A percentile compares a stretch with the other conserved stretches of the same genome.
These are phyloP conservation scores for Thuja plicata DNA, from an alignment of 83 land plant species.

Conservation along the genomic window DNA sequence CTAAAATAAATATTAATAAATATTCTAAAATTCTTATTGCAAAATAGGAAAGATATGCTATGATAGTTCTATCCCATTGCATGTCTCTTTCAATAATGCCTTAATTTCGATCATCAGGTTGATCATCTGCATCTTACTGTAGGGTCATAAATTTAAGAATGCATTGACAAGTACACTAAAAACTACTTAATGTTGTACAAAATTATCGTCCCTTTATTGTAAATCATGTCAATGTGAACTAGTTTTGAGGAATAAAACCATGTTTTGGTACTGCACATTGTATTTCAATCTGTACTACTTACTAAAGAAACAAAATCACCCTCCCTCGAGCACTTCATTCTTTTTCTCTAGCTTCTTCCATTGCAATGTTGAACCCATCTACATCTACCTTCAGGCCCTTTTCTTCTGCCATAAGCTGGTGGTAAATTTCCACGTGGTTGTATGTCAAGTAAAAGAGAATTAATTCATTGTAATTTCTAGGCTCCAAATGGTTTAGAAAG, in stretches of 20 bases:
- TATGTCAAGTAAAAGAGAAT: neutral
- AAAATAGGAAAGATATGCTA: neutral
- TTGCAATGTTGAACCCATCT: constrained; percentile 72
- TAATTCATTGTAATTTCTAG: neutral
- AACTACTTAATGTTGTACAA: neutral
- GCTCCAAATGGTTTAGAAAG: neutral
- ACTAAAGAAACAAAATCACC: constrained; percentile 30
- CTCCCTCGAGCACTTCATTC: constrained; percentile 83
- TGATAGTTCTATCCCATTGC: neutral
- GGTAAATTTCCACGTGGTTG: neutral
- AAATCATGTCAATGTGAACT: neutral
- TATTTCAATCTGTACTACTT: neutral
- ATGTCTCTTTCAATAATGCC: neutral
- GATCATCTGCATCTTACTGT: neutral
- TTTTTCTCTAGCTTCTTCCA: constrained; percentile 89
- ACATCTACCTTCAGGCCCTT: constrained; percentile 74
- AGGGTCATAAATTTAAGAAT: neutral
- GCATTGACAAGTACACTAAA: neutral
- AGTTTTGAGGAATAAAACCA: neutral
- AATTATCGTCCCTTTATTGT: neutral
- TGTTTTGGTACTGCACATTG: neutral
- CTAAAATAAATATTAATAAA: neutral
- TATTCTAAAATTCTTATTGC: too few species aligned
- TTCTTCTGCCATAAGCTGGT: constrained; percentile 96
- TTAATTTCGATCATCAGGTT: neutral